Base-by-base conservation (phyloP, 169 alveolate genomes). In the Plasmodium billcollinsi region DNA sequence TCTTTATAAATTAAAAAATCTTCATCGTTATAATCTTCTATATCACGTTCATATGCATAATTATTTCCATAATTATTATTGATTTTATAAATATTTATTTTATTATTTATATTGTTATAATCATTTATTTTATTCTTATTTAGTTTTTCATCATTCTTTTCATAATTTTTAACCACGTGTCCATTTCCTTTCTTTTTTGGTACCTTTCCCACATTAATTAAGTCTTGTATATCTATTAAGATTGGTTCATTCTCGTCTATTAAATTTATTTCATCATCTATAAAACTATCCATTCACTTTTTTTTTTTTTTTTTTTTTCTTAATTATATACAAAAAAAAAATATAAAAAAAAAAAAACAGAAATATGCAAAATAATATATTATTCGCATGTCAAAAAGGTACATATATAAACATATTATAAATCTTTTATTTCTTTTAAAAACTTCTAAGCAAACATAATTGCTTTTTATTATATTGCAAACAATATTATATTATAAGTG, bases 271-370 rank as follows among this genome's bases (percentile, higher is more conserved):
- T 83, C 91, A n/a, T 83, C 78, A 43, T 83, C 83, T 67, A 83
- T 83, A 52, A 83, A 83, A 72, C 18, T 59, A 58, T 83, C 91
- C 91, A 83, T 83, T 59, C 91, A 83, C 12, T 62, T 45, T 69
- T 69, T 54, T 69, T 69, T 43, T 29, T 69, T 18, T 67, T 67
- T 67, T 21, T 7, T 67, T 39, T 67, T 26, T 43, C 62, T 54
- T 26, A 69, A 26, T 2, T 29, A 26, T 45, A 26, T 15, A 69
- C 26, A 29, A 5, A n/a, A 21, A 47, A 47, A 12, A 29, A 26
- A 69, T 20, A 26, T 4, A 15, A 18, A 15, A 67, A 50, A 45
- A 67, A 2, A 67, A 67, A 67, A 54, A 45, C 18, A 69, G 15
- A 56, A 2, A 21, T 56, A 52, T 52, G 62, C 9, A 56, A 67